Conservation (phyloP, 192 early-diverging fungal species). For the Coemansia sp. region DNA sequence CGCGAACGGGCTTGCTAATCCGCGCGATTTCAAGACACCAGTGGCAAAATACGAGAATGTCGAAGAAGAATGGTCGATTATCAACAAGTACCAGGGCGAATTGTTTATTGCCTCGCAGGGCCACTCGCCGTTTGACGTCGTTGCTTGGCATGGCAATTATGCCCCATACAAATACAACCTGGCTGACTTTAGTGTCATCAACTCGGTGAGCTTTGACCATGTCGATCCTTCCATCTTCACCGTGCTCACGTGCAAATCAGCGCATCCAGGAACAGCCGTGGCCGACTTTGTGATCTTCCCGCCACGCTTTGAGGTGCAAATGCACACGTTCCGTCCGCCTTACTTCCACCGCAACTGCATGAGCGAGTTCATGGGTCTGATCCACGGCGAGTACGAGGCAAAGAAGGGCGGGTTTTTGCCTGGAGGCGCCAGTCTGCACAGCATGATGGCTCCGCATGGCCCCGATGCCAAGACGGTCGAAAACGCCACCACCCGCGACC, state of each 20-base stretch:
- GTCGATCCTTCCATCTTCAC: constrained; percentile 97
- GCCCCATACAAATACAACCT: constrained; percentile 93
- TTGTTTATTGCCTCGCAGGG: constrained; percentile 70
- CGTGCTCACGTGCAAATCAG: constrained; percentile 87
- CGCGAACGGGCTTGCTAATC: constrained; percentile 93
- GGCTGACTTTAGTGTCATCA: constrained; percentile 77
- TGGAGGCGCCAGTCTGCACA: constrained; percentile 82
- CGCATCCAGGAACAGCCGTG: constrained; percentile 78
- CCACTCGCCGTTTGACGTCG: constrained; percentile 93
- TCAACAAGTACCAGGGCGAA: constrained; percentile 83
- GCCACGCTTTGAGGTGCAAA: constrained; percentile 89
- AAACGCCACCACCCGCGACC: constrained; percentile 67
- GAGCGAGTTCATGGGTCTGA: constrained; percentile 98
- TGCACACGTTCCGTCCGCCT: constrained; percentile 90
- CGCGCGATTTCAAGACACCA: constrained; percentile 91
- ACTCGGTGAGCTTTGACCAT: constrained; percentile 87
- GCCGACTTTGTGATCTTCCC: constrained; percentile 98
- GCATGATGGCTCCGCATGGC: constrained; percentile 89
- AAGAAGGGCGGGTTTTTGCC: constrained; percentile 90
- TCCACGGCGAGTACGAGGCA: constrained; percentile 89
- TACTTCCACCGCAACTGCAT: constrained; percentile 98
- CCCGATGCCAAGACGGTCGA: constrained; percentile 82
- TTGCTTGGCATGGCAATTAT: constrained; percentile 99
- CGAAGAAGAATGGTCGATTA: constrained; percentile 59
- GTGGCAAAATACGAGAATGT: constrained; percentile 73